Evolutionary conservation across 169 alveolate genomes (phyloP), one percentile per base, ranked within the genome.

Genomic region (Cryptosporidium canis): DNA sequence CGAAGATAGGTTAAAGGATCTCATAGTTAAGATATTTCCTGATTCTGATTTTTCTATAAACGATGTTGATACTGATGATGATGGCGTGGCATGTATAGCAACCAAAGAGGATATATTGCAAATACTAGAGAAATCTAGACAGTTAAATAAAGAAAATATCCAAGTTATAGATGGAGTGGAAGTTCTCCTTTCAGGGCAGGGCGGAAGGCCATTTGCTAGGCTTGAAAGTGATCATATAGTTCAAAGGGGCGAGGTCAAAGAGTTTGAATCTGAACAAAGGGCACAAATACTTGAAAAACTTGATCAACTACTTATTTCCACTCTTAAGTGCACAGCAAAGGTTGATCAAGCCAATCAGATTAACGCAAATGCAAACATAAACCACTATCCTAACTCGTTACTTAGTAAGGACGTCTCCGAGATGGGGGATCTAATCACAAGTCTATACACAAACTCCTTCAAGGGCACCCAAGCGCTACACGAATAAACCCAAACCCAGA

Each of bases 191-290:
- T 58, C 87, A 0, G 87, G 87, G 55, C 31, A 41, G 21, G 87
- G 87, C 3, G 87, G 87, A 41, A 77, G 66, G 16, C 87, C 87
- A 39, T 77, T 77, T 58, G 64, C 41, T 24, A 33, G 16, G 41
- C 64, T 47, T 18, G 68, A 61, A 3, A 35, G 33, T 39, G 11
- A 61, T 61, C 27, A 29, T 35, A 61, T 0, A 4, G 37, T 27
- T 29, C 44, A 29, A 5, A 51, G 24, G 24, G 63, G 5, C 29
- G 85, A 77, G 41, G 61, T 14, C 18, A 77, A 37, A 29, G 41
- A 53, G 16, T 31, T 48, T 31, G 44, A 72, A 16, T 41, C 61
- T n/a, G 70, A 51, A 55, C 29, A 27, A 18, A 77, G 72, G 44
- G 33, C 12, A 9, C 29, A 39, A 44, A 33, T 45, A 18, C 47